Evolutionary conservation across 2,329 filamentous ascomycete genomes (phyloP), one percentile per base, ranked within the genome.

Genomic region (Phaeosphaeria sp.): DNA sequence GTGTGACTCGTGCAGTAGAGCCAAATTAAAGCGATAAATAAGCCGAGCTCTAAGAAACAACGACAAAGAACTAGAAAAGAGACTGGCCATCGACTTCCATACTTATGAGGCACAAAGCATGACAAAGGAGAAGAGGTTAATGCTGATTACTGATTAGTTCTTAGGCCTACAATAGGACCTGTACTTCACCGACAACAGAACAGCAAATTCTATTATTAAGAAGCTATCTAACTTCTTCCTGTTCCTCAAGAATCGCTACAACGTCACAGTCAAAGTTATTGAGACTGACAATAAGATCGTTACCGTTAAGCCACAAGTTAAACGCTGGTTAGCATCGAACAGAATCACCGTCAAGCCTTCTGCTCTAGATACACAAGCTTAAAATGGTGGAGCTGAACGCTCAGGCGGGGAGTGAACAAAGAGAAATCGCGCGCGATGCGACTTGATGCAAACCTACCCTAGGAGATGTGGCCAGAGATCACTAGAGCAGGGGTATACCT

Each of bases 1-100:
- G n/a, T n/a, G n/a, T n/a, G n/a, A n/a, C n/a, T n/a, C n/a, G n/a
- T n/a, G n/a, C n/a, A n/a, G n/a, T n/a, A n/a, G n/a, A n/a, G n/a
- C n/a, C n/a, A n/a, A n/a, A n/a, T n/a, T n/a, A n/a, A n/a, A n/a
- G n/a, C n/a, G n/a, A n/a, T n/a, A n/a, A n/a, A n/a, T n/a, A n/a
- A n/a, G n/a, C n/a, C n/a, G n/a, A n/a, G n/a, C n/a, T n/a, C n/a
- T n/a, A n/a, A n/a, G n/a, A n/a, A n/a, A n/a, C n/a, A n/a, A n/a
- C n/a, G n/a, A n/a, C n/a, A n/a, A n/a, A n/a, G n/a, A n/a, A n/a
- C n/a, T n/a, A n/a, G n/a, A n/a, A n/a, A n/a, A n/a, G n/a, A n/a
- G n/a, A n/a, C n/a, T n/a, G n/a, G n/a, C n/a, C n/a, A 53, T 57
- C 22, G 30, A 57, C 40, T 53, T 57, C 27, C 25, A 57, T 44